Percentiles rank a stretch among this genome's conserved stretches.
These are phyloP conservation scores for Hypocrella siamensis DNA, from an alignment of 2,329 filamentous ascomycete species.

Conservation along the genomic window DNA sequence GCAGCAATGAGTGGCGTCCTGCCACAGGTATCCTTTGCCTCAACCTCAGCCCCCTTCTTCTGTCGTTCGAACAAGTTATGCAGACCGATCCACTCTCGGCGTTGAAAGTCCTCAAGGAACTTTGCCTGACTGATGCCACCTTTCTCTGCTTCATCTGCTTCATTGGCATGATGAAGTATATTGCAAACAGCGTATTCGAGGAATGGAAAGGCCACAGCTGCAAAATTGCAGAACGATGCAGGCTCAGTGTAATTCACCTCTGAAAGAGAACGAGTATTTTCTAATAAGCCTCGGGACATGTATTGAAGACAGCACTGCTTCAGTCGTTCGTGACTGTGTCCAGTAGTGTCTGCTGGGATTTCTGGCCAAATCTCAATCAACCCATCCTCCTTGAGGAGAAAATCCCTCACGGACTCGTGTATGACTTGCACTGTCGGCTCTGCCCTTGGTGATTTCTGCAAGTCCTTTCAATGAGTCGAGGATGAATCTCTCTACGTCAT, in stretches of 20 bases:
- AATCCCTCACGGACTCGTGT: conserved; percentile 34
- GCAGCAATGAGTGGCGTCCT: too few species aligned
- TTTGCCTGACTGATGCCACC: fast-evolving
- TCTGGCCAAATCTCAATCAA: conserved; percentile 5
- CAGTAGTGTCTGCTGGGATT: not conserved
- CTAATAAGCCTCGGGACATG: not conserved
- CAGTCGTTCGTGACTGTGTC: conserved; percentile 3
- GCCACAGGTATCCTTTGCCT: too few species aligned
- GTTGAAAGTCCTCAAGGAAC: conserved; percentile 1
- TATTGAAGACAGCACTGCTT: conserved; percentile 5
- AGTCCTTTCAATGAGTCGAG: conserved; percentile 28
- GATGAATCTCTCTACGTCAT: conserved; percentile 13
- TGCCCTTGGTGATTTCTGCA: conserved; percentile 18
- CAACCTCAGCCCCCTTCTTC: too few species aligned
- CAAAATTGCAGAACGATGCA: not conserved
- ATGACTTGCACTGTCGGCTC: conserved; percentile 25
- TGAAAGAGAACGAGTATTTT: too few species aligned
- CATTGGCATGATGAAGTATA: conserved; percentile 6
- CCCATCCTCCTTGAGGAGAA: conserved; percentile 21
- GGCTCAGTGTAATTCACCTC: too few species aligned
- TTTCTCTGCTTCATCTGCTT: conserved; percentile 2
- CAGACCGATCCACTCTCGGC: conserved; percentile 1
- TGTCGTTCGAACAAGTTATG: conserved; percentile 4
- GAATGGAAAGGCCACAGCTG: conserved; percentile 4
- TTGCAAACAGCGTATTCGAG: conserved; percentile 4